Percentiles rank a stretch among this genome's conserved stretches.
These are phyloP conservation scores for Berberis thunbergii DNA, from an alignment of 164 flowering plant species.

Conservation along the genomic window DNA sequence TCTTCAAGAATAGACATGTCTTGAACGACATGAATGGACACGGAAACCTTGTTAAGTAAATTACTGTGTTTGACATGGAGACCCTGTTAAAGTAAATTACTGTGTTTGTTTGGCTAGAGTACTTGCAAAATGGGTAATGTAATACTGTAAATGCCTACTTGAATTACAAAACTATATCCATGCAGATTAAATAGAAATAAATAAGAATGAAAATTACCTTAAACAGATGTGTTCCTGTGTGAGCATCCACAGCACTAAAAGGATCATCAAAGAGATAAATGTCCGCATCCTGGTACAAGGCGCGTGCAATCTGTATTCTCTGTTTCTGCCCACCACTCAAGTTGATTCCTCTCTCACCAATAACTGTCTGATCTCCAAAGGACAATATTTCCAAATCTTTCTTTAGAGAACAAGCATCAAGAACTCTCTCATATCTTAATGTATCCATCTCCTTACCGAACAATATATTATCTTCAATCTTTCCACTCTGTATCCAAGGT, in stretches of 20 bases:
- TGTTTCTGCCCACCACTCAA: slow-evolving; percentile 95
- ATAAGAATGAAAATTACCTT: slow-evolving; percentile 30
- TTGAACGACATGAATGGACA: too few relatives aligned
- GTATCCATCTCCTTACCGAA: slow-evolving; percentile 76
- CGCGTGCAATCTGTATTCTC: slow-evolving; percentile 83
- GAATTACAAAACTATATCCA: neutral
- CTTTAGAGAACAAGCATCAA: slow-evolving; percentile 71
- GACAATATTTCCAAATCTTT: slow-evolving; percentile 72
- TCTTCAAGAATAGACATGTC: too few relatives aligned
- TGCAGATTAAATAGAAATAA: neutral
- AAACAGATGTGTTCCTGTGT: slow-evolving; percentile 77
- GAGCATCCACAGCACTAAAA: slow-evolving; percentile 93
- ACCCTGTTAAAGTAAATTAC: too few relatives aligned
- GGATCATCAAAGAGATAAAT: slow-evolving; percentile 86
- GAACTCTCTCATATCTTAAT: slow-evolving; percentile 51
- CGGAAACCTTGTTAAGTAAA: too few relatives aligned
- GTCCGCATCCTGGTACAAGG: slow-evolving; percentile 81
- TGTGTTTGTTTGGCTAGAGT: too few relatives aligned
- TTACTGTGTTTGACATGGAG: too few relatives aligned
- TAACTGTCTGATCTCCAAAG: slow-evolving; percentile 74
- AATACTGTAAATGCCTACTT: neutral
- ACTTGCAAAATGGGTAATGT: too few relatives aligned
- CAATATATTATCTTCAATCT: slow-evolving; percentile 72
- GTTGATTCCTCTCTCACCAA: slow-evolving; percentile 89
- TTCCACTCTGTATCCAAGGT: slow-evolving; percentile 91